phyloP scores from a whole-genome alignment of 176 grass and related monocot species.

The Rhynchospora breviuscula region DNA sequence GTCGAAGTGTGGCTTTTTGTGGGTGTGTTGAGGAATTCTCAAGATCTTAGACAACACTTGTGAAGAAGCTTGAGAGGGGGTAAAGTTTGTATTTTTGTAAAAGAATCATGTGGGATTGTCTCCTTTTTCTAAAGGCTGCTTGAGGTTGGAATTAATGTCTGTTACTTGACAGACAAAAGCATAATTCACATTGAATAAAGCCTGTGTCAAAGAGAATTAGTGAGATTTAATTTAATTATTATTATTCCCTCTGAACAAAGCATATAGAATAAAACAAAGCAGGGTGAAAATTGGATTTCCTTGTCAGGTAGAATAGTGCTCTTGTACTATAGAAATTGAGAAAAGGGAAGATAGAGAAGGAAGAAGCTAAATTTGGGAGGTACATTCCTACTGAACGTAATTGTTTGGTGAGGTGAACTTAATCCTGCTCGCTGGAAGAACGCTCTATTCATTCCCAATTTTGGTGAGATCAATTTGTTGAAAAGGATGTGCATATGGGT shows the following conservation, averaged over 20 bases:
- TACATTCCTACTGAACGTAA: not conserved
- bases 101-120: constrained; percentile 21
- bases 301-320: not conserved
- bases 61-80: constrained; percentile 15
- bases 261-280: not conserved
- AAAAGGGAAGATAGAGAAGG: not conserved
- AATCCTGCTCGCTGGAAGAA: not conserved
- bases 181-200: constrained; percentile 19
- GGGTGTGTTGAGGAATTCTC: not conserved
- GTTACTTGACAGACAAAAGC: not conserved
- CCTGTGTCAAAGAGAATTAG: not conserved
- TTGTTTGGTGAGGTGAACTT: not conserved
- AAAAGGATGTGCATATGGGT: not conserved
- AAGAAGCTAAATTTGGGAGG: not conserved
- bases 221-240: not conserved
- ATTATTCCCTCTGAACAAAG: not conserved
- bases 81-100: not conserved
- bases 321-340: not conserved
- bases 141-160: constrained; percentile 21
- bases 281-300: not conserved
- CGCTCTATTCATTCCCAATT: not conserved
- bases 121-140: constrained; percentile 23
- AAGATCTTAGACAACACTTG: not conserved
- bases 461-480: not conserved
- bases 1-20: not conserved